These are phyloP conservation scores for Coemansia sp. DNA, from an alignment of 192 early-diverging fungal species.

Conservation along the genomic window DNA sequence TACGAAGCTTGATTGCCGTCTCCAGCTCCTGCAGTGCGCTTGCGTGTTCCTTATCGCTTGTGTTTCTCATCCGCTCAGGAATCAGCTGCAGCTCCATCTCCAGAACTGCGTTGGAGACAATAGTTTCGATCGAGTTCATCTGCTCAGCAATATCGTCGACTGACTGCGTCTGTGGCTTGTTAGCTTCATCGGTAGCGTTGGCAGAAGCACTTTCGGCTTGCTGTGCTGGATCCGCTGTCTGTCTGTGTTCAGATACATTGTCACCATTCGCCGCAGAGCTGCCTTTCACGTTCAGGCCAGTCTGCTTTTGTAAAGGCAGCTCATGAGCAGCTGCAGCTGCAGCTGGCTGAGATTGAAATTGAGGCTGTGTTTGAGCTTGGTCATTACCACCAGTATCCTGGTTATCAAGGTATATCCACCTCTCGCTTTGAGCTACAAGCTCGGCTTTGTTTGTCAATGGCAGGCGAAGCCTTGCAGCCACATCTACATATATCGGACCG, in stretches of 20 bases:
- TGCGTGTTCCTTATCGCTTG: constrained; percentile 8
- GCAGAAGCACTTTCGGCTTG: neutral
- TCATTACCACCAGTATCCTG: neutral
- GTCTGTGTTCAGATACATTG: neutral
- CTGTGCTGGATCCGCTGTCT: neutral
- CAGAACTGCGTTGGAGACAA: constrained; percentile 43
- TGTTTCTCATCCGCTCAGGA: constrained; percentile 20
- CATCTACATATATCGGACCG: constrained; percentile 41
- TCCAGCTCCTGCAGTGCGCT: constrained; percentile 29
- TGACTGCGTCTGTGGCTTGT: neutral
- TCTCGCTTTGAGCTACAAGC: constrained; percentile 18
- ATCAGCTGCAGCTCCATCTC: constrained; percentile 47
- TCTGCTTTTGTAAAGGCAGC: neutral
- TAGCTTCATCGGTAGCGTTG: neutral
- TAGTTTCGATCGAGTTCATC: constrained; percentile 29
- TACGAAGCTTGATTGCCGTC: constrained; percentile 44
- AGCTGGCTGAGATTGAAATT: neutral
- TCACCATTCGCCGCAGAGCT: neutral
- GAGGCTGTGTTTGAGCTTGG: neutral
- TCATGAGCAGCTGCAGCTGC: neutral
- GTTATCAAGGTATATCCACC: constrained; percentile 41
- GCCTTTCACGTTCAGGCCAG: neutral
- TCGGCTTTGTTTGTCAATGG: constrained; percentile 42
- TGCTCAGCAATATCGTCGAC: constrained; percentile 29
- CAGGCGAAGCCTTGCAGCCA: constrained; percentile 38